Base-by-base conservation (phyloP, 257 asterid genomes). In the Knoxia roxburghii region DNA sequence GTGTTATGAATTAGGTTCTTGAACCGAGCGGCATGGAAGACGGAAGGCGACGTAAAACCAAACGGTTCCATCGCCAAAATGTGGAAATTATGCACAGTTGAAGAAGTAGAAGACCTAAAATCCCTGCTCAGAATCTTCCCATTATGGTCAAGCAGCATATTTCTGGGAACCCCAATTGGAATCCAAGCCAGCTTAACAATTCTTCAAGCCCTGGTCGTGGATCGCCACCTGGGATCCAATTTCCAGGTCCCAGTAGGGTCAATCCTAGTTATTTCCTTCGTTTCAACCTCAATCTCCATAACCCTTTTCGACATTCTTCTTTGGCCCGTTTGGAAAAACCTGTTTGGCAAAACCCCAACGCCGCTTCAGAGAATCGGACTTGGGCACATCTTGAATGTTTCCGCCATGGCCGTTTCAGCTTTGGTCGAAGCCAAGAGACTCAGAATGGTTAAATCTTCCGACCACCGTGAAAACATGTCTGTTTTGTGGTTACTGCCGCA, bases 81-180 rank as follows among this genome's bases (percentile, higher is more conserved):
- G 18, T 79, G 85, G 89, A 81, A 60, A 21, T 68, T 79, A 13
- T 79, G 85, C 67, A 72, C 77, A 0, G 80, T 79, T 18, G 72
- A 77, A 68, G 82, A 84, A 75, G 83, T 81, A 2, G 83, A 81
- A 77, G 89, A 79, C 58, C 74, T 84, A 1, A 81, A 84, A 75
- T 48, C 61, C 1, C 0, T 84, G 2, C 71, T 81, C 7, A 67
- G 60, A 73, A 52, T 84, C 45, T 63, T 77, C 23, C 85, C 86
- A 17, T 26, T 81, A 3, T 84, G 85, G 87, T 64, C 85, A 3
- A 70, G 79, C 13, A 69, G 85, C 70, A 57, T 84, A 57, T 64
- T 84, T 53, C n/a, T 84, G 27, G 9, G 62, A 40, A 69, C 80
- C 5, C 83, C 85, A n/a, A 77, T 84, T 13, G 85, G 76, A 0